phyloP scores from a whole-genome alignment of 2,329 filamentous ascomycete genomes.

The Aureobasidium zeae region DNA sequence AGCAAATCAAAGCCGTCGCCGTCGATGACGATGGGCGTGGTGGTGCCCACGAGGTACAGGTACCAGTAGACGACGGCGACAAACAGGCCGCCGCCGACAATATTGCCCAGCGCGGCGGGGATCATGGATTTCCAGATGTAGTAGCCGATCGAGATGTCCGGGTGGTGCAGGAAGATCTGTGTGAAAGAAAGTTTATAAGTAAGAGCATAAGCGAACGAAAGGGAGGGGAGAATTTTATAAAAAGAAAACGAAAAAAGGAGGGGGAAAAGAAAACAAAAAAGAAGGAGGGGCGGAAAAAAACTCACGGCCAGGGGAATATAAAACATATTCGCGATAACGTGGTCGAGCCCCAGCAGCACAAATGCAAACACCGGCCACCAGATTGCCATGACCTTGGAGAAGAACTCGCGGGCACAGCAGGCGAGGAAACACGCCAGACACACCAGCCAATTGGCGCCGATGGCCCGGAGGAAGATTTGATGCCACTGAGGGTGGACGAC shows the following conservation, averaged over 20 bases:
- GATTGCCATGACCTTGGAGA: conserved; percentile 46
- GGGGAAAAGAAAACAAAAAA: no score
- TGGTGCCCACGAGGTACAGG: conserved; percentile 22
- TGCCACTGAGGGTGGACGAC: conserved; percentile 42
- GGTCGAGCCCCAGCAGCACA: conserved; percentile 40
- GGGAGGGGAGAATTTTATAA: no score
- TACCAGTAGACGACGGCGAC: conserved; percentile 45
- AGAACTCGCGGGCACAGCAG: conserved; percentile 42
- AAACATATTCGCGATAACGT: conserved; percentile 49
- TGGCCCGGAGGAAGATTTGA: conserved; percentile 46
- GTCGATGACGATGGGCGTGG: conserved; percentile 8
- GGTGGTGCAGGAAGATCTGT: conserved; percentile 41
- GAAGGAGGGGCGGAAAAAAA: background rate
- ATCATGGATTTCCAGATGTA: conserved; percentile 53
- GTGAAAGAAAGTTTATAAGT: background rate
- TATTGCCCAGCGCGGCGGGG: conserved; percentile 45
- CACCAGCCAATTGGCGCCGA: conserved; percentile 41
- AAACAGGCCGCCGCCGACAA: conserved; percentile 45
- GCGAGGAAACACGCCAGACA: conserved; percentile 44
- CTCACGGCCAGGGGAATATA: conserved; percentile 33
- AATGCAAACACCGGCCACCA: conserved; percentile 51
- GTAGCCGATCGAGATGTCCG: conserved; percentile 37
- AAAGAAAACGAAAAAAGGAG: background rate
- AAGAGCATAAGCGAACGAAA: no score
- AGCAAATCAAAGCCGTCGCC: background rate